phyloP scores from a whole-genome alignment of 495 filamentous ascomycete species.

The Rhizodiscina lignyota region DNA sequence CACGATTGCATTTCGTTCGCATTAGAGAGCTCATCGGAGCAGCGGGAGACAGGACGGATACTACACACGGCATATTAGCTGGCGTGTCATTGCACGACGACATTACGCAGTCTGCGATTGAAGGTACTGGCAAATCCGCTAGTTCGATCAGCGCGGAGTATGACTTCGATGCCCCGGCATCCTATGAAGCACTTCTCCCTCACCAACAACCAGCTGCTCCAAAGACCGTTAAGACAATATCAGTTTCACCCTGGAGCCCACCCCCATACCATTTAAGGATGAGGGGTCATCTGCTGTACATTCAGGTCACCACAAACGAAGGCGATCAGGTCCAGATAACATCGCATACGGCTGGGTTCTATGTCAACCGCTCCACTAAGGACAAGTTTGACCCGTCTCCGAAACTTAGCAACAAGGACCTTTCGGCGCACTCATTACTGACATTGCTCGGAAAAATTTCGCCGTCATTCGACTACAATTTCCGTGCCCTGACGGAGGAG shows the following conservation, averaged over 20 bases:
- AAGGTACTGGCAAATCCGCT: conserved; percentile 13
- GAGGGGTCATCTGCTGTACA: conserved; percentile 84
- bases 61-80: conserved; percentile 72
- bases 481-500: conserved; percentile 57
- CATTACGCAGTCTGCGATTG: conserved; percentile 31
- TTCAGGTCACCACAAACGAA: conserved; percentile 75
- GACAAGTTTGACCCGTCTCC: conserved; percentile 84
- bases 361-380: conserved; percentile 82
- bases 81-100: conserved; percentile 77
- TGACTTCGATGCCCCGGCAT: conserved; percentile 51
- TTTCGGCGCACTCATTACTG: conserved; percentile 70
- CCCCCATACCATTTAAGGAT: conserved; percentile 80
- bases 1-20: conserved; percentile 80
- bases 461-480: conserved; percentile 60
- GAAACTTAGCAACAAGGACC: conserved; percentile 47
- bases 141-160: no score
- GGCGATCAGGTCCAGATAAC: conserved; percentile 89
- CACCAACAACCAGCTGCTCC: conserved; percentile 44
- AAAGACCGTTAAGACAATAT: conserved; percentile 78
- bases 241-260: conserved; percentile 89
- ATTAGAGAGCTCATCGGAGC: conserved; percentile 87
- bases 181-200: conserved; percentile 56
- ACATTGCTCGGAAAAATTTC: conserved; percentile 62
- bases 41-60: conserved; percentile 73
- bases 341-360: conserved; percentile 85